Percentiles rank a stretch among this genome's conserved stretches.
These are phyloP conservation scores for Colletotrichum destructivum DNA, from an alignment of 2,329 filamentous ascomycete species.

Conservation along the genomic window DNA sequence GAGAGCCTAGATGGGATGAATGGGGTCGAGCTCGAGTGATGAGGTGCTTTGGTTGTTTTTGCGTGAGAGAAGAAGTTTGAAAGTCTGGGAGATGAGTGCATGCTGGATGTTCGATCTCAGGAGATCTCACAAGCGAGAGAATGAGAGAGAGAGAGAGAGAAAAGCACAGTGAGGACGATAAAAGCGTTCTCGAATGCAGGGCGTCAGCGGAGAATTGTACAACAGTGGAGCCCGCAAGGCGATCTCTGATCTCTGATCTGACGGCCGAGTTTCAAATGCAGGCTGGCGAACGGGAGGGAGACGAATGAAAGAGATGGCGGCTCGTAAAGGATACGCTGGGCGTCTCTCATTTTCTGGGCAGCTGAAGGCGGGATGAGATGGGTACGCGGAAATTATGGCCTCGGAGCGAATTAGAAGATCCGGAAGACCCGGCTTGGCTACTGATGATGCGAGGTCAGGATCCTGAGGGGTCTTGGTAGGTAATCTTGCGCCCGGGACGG, in stretches of 20 bases:
- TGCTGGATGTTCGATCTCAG: neutral
- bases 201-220: slow-evolving; percentile 11
- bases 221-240: slow-evolving; percentile 14
- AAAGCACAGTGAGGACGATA: neutral
- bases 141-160: slow-evolving; percentile 4
- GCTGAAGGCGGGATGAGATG: slow-evolving; percentile 20
- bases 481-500: slow-evolving; percentile 13
- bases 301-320: slow-evolving; percentile 24
- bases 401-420: slow-evolving; percentile 32
- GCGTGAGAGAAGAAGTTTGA: neutral
- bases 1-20: slow-evolving; percentile 22
- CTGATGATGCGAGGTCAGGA: slow-evolving; percentile 33
- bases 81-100: neutral
- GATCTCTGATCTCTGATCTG: slow-evolving; percentile 20
- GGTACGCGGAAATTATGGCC: slow-evolving; percentile 36
- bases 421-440: slow-evolving; percentile 37
- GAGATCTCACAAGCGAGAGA: slow-evolving; percentile 1
- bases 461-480: slow-evolving; percentile 10
- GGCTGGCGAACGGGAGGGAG: slow-evolving; percentile 14
- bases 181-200: slow-evolving; percentile 14
- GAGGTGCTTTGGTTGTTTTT: neutral
- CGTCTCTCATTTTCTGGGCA: slow-evolving; percentile 20
- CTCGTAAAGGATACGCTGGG: slow-evolving; percentile 20
- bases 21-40: neutral
- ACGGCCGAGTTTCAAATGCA: slow-evolving; percentile 22